These are phyloP conservation scores for Gracilariopsis chorda DNA, from an alignment of 23 red algal genomes.

Conservation along the genomic window DNA sequence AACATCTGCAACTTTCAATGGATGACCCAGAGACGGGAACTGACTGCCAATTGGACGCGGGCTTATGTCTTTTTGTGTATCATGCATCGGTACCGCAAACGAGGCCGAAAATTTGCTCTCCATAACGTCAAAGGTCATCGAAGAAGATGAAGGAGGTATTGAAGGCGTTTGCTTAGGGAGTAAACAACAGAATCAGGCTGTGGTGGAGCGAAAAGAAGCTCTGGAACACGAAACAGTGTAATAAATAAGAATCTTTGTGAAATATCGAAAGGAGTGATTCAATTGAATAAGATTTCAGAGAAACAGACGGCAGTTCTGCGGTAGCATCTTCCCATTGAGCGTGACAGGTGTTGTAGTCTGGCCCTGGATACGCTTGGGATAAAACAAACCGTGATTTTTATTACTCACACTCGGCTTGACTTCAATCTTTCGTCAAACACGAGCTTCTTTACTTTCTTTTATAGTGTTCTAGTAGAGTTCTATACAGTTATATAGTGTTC, in stretches of 20 bases:
- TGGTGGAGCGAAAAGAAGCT: not conserved
- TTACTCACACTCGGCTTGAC: constrained; percentile 7
- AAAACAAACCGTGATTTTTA: too few relatives aligned
- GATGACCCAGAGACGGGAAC: not conserved
- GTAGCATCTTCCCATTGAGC: not conserved
- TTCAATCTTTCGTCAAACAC: not conserved
- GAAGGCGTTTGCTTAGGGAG: not conserved
- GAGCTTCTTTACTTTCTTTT: not conserved
- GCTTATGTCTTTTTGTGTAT: not conserved
- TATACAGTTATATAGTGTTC: too few relatives aligned
- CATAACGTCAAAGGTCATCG: not conserved
- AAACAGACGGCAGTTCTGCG: not conserved
- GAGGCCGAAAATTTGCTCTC: not conserved
- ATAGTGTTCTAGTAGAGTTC: not conserved
- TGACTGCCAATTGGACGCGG: not conserved
- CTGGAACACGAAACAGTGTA: not conserved
- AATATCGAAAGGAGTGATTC: not conserved
- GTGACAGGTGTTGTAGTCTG: too few relatives aligned
- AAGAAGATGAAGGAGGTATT: not conserved
- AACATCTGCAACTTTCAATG: not conserved
- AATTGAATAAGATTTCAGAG: not conserved
- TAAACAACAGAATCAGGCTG: not conserved
- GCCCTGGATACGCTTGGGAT: too few relatives aligned
- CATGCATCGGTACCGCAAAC: not conserved
- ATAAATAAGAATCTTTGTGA: not conserved